A percentile compares a stretch with the other conserved stretches of the same genome.
Evolutionary conservation across 1,139 yeast genomes (phyloP).

Genomic region (Scheffersomyces lignicola): DNA sequence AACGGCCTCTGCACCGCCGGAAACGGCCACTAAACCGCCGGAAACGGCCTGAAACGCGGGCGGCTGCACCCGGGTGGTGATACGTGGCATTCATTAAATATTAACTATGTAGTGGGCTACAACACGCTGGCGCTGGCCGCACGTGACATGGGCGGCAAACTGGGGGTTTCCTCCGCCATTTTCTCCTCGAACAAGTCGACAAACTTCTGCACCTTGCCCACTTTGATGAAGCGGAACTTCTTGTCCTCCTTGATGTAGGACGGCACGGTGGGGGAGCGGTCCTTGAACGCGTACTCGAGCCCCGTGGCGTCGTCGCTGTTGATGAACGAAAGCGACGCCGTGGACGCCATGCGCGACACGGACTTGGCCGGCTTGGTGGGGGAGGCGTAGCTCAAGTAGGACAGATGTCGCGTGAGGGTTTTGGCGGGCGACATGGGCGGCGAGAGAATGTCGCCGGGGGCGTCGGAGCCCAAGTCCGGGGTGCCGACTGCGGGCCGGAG

Average conservation of each 20-base stretch:
- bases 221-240: conserved; percentile 47
- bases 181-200: conserved; percentile 47
- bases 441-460: neutral
- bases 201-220: conserved; percentile 50
- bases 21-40: no score
- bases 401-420: conserved; percentile 10
- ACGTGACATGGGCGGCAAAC: no score
- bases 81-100: no score
- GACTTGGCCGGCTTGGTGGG: conserved; percentile 13
- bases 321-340: conserved; percentile 22
- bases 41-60: no score
- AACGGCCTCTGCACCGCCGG: no score
- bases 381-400: conserved; percentile 3
- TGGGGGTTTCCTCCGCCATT: neutral
- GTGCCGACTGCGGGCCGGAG: neutral
- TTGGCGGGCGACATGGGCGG: conserved; percentile 2
- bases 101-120: no score
- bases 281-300: conserved; percentile 33
- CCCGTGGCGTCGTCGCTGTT: conserved; percentile 22
- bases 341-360: conserved; percentile 20
- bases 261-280: conserved; percentile 34
- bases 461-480: neutral
- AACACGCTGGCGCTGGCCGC: no score
- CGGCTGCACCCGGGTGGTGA: no score
- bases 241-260: conserved; percentile 43